Evolutionary conservation across 2,329 filamentous ascomycete genomes (phyloP).

Genomic region (Emericellopsis atlantica): DNA sequence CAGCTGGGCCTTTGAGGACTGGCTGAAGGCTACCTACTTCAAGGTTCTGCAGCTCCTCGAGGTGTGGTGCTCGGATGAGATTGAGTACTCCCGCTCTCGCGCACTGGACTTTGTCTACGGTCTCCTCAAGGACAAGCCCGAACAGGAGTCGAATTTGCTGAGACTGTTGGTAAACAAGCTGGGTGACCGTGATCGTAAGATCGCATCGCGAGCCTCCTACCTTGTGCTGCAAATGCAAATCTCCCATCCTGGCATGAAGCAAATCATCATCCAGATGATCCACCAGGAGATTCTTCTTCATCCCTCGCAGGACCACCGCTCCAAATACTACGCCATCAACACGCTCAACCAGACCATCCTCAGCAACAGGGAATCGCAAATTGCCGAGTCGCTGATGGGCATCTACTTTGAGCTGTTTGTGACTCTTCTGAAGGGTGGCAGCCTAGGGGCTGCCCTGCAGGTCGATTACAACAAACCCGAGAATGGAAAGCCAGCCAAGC

Average conservation of each 20-base stretch:
- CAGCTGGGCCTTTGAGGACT: constrained; percentile 86
- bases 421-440: constrained; percentile 55
- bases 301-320: constrained; percentile 74
- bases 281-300: constrained; percentile 82
- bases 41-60: constrained; percentile 86
- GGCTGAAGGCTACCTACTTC: constrained; percentile 89
- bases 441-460: constrained; percentile 19
- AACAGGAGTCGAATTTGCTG: constrained; percentile 90
- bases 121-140: constrained; percentile 85
- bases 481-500: constrained; percentile 11
- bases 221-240: constrained; percentile 84
- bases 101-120: constrained; percentile 88
- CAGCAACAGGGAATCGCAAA: constrained; percentile 66
- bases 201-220: constrained; percentile 86
- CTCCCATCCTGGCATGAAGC: constrained; percentile 87
- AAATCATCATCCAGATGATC: constrained; percentile 69
- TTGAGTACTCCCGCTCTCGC: constrained; percentile 80
- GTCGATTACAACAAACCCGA: constrained; percentile 1
- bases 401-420: constrained; percentile 92
- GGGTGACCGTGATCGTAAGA: constrained; percentile 89
- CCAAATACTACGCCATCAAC: constrained; percentile 92
- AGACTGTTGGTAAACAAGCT: constrained; percentile 92
- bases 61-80: constrained; percentile 86
- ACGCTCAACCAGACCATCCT: constrained; percentile 95
- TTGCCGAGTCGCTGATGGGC: constrained; percentile 69